Conservation (phyloP, 1,284 basidiomycete genomes). For the Tylopilus sp. region DNA sequence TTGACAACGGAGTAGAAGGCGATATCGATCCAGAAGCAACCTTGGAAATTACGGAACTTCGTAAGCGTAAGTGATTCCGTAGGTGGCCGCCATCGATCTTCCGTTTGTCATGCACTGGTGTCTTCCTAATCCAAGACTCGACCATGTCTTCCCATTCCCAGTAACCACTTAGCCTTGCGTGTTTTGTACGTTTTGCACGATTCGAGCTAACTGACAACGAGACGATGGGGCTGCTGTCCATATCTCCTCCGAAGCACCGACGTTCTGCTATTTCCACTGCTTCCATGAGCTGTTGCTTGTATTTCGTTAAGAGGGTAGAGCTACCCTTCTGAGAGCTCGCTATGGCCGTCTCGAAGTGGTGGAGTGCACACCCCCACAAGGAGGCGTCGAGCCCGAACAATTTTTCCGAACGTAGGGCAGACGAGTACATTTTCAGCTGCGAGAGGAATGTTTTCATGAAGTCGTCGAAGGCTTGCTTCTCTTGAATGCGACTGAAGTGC, state of each 20-base stretch:
- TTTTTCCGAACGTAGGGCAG: slow-evolving; percentile 33
- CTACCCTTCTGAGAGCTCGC: slow-evolving; percentile 14
- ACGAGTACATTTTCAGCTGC: slow-evolving; percentile 33
- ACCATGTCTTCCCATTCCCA: slow-evolving; percentile 48
- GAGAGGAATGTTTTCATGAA: slow-evolving; percentile 25
- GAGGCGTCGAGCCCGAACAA: slow-evolving; percentile 46
- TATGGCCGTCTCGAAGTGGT: slow-evolving; percentile 40
- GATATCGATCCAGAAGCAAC: background rate
- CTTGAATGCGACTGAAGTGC: slow-evolving; percentile 10
- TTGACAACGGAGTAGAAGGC: slow-evolving; percentile 2
- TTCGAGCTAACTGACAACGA: slow-evolving; percentile 4
- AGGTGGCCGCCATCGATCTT: slow-evolving; percentile 14
- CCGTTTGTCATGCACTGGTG: slow-evolving; percentile 32
- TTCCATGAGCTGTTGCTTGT: slow-evolving; percentile 42
- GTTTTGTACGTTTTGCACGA: slow-evolving; percentile 6
- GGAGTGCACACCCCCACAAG: slow-evolving; percentile 50
- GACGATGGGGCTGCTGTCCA: slow-evolving; percentile 18
- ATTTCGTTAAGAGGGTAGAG: slow-evolving; percentile 29
- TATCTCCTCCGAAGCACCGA: slow-evolving; percentile 37
- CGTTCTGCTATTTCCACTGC: slow-evolving; percentile 48
- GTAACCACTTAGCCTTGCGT: slow-evolving; percentile 26
- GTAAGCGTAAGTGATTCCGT: background rate
- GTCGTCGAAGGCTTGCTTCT: slow-evolving; percentile 11
- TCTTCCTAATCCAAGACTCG: slow-evolving; percentile 40
- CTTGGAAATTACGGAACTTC: background rate